Conservation (phyloP, 176 grass and related monocot genomes). For the Poa annua region DNA sequence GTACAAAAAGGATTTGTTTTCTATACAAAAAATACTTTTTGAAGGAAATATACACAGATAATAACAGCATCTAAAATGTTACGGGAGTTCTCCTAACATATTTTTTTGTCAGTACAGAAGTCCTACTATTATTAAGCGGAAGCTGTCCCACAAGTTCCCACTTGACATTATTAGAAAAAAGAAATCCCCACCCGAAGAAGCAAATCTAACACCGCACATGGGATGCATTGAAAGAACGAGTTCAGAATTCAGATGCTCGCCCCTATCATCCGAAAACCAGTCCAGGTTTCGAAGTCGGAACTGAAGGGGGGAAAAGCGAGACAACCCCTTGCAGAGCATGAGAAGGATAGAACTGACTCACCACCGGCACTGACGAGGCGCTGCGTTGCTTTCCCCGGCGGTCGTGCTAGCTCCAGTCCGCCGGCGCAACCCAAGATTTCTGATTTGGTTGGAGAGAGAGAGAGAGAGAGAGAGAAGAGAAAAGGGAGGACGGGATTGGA, state of each 20-base stretch:
- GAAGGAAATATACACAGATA: background rate
- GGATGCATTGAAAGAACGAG: background rate
- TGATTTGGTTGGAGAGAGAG: background rate
- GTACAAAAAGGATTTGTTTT: background rate
- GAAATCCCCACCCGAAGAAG: background rate
- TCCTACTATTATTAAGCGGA: background rate
- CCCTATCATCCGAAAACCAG: background rate
- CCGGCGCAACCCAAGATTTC: slow-evolving; percentile 29
- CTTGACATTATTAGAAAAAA: background rate
- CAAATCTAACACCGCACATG: background rate
- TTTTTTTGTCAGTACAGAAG: background rate
- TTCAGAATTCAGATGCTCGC: background rate
- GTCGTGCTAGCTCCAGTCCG: background rate
- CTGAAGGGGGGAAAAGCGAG: background rate
- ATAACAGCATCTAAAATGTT: background rate
- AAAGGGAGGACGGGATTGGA: slow-evolving; percentile 13
- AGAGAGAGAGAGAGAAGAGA: slow-evolving; percentile 24
- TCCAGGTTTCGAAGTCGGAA: slow-evolving; percentile 7
- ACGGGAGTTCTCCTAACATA: background rate
- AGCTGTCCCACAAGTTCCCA: background rate
- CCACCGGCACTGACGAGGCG: slow-evolving; percentile 18
- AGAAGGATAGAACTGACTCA: slow-evolving; percentile 33
- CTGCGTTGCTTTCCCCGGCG: slow-evolving; percentile 3
- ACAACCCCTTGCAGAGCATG: background rate
- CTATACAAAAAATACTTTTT: background rate